Evolutionary conservation across 768 basidiomycete genomes (phyloP).

Genomic region (Suillus variegatus): DNA sequence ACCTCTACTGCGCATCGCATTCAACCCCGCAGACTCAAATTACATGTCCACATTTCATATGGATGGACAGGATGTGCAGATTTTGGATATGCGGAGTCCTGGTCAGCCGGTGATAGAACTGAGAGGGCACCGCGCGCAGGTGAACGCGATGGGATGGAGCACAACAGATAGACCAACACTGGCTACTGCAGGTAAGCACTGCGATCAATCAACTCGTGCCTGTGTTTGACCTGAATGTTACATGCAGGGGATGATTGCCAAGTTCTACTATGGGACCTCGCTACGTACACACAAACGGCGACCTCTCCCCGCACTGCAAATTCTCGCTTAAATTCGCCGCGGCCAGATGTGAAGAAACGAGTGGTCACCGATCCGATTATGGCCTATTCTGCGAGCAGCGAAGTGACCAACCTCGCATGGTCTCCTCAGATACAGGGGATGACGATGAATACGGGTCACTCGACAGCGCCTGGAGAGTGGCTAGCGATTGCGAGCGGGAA

Average conservation of each 20-base stretch:
- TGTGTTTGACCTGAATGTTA: slow-evolving; percentile 9
- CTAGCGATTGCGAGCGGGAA: slow-evolving; percentile 83
- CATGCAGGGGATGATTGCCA: slow-evolving; percentile 89
- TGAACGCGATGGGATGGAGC: slow-evolving; percentile 93
- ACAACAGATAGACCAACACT: slow-evolving; percentile 79
- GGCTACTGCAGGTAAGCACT: slow-evolving; percentile 76
- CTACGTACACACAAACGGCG: slow-evolving; percentile 57
- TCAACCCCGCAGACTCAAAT: slow-evolving; percentile 89
- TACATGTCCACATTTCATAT: slow-evolving; percentile 98
- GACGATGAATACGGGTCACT: slow-evolving; percentile 72
- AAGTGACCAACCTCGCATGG: slow-evolving; percentile 87
- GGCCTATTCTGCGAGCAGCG: slow-evolving; percentile 77
- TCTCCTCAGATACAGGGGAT: slow-evolving; percentile 81
- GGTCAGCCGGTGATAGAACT: slow-evolving; percentile 95
- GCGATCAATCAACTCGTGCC: background rate
- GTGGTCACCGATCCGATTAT: slow-evolving; percentile 76
- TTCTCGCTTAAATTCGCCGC: slow-evolving; percentile 75
- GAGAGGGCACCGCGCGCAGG: slow-evolving; percentile 74
- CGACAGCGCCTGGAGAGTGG: slow-evolving; percentile 82
- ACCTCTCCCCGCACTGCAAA: slow-evolving; percentile 70
- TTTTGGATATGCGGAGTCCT: slow-evolving; percentile 96
- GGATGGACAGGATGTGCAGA: slow-evolving; percentile 87
- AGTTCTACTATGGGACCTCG: slow-evolving; percentile 90
- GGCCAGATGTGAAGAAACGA: slow-evolving; percentile 78
- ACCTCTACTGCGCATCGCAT: slow-evolving; percentile 83